Conservation (phyloP, 495 filamentous ascomycete species). For the Neurospora pannonica region DNA sequence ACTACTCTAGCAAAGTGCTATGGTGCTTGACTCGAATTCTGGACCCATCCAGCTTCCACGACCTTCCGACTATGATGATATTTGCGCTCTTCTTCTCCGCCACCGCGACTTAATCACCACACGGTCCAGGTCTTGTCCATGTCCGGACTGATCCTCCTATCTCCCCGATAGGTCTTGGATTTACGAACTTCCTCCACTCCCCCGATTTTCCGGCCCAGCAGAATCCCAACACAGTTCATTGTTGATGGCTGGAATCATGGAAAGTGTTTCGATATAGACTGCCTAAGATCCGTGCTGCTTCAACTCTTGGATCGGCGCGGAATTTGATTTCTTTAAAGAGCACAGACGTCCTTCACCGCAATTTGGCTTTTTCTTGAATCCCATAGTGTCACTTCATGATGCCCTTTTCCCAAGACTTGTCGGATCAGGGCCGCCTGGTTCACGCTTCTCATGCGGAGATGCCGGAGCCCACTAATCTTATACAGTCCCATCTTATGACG, state of each 20-base stretch:
- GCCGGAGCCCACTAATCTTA: constrained; percentile 6
- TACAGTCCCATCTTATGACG: constrained; percentile 8
- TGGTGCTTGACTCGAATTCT: not conserved
- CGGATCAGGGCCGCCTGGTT: constrained; percentile 17
- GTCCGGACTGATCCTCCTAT: not conserved
- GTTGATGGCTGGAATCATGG: not conserved
- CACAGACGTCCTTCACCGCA: not conserved
- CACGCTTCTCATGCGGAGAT: not conserved
- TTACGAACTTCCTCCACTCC: not conserved
- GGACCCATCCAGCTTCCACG: not conserved
- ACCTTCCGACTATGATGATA: not conserved
- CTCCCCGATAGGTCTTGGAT: not conserved
- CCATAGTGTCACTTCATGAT: constrained; percentile 26
- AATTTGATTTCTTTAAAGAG: not conserved
- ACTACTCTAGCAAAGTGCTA: not conserved
- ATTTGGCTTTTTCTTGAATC: not conserved
- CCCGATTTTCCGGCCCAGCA: not conserved
- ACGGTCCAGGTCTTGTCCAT: not conserved
- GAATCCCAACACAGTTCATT: not conserved
- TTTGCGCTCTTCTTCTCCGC: not conserved
- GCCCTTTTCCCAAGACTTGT: constrained; percentile 50
- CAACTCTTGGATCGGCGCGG: not conserved
- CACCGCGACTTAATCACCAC: not conserved
- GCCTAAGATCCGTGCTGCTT: not conserved
- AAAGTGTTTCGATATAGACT: not conserved